phyloP scores from a whole-genome alignment of 2,329 filamentous ascomycete species.

The Knufia petricola region DNA sequence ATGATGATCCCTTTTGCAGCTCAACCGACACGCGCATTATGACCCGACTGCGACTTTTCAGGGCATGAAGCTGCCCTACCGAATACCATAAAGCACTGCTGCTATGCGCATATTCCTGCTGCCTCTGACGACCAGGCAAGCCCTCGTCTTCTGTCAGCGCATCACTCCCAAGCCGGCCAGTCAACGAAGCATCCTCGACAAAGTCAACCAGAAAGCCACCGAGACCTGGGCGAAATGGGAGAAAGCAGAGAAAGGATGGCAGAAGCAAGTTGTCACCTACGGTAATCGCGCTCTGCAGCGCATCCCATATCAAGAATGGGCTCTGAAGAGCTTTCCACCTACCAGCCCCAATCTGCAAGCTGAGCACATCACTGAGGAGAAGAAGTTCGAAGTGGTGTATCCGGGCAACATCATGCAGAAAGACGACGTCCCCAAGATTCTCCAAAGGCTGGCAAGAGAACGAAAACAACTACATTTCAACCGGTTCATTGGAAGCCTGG shows the following conservation, averaged over 20 bases:
- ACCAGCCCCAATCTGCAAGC: slow-evolving; percentile 57
- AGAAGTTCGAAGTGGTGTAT: slow-evolving; percentile 65
- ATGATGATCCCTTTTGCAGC: background rate
- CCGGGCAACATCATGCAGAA: slow-evolving; percentile 60
- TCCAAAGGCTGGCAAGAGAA: slow-evolving; percentile 66
- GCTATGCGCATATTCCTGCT: slow-evolving; percentile 88
- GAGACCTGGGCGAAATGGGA: slow-evolving; percentile 82
- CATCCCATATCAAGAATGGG: slow-evolving; percentile 97
- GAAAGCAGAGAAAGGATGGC: slow-evolving; percentile 73
- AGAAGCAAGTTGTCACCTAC: slow-evolving; percentile 73
- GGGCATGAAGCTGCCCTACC: slow-evolving; percentile 2
- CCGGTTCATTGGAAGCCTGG: slow-evolving; percentile 68
- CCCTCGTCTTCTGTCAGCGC: slow-evolving; percentile 84
- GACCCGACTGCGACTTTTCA: background rate
- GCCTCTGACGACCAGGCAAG: slow-evolving; percentile 82
- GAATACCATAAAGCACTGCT: slow-evolving; percentile 9
- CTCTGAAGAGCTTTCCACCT: slow-evolving; percentile 84
- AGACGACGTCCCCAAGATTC: slow-evolving; percentile 53
- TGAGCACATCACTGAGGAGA: slow-evolving; percentile 53
- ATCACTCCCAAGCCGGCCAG: slow-evolving; percentile 48
- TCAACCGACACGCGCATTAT: background rate
- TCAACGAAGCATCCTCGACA: slow-evolving; percentile 55
- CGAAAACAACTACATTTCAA: slow-evolving; percentile 66
- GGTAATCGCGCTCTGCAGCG: slow-evolving; percentile 77
- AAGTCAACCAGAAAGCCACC: slow-evolving; percentile 59